These are phyloP conservation scores for Globisporangium lucens DNA, from an alignment of 352 stramenopile species.

Conservation along the genomic window DNA sequence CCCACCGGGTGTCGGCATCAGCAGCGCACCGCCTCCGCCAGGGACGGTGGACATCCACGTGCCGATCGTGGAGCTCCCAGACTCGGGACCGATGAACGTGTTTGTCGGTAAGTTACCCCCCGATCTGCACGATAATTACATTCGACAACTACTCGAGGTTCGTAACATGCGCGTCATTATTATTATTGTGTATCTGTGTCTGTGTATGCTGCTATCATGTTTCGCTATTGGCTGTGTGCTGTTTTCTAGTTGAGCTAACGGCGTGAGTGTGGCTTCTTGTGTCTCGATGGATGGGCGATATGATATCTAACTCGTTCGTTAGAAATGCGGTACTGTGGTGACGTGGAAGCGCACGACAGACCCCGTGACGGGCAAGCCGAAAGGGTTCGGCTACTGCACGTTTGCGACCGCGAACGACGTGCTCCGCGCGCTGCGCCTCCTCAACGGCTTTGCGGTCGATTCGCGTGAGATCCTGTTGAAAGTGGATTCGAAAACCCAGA, in stretches of 20 bases:
- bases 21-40: constrained; percentile 8
- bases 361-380: constrained; percentile 38
- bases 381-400: constrained; percentile 49
- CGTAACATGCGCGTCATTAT: background rate
- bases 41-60: constrained; percentile 14
- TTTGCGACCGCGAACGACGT: constrained; percentile 31
- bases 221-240: background rate
- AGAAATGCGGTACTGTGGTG: constrained; percentile 42
- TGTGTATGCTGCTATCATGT: background rate
- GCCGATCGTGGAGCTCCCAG: constrained; percentile 15
- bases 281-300: background rate
- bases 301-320: background rate
- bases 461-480: constrained; percentile 44
- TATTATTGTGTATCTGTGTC: background rate
- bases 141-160: constrained; percentile 50
- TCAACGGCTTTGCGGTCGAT: constrained; percentile 41
- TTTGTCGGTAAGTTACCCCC: constrained; percentile 56
- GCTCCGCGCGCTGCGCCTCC: constrained; percentile 39
- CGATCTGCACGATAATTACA: constrained; percentile 50
- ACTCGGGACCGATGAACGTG: constrained; percentile 34
- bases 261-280: background rate
- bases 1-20: background rate
- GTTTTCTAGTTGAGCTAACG: background rate
- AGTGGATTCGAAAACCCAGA: constrained; percentile 35
- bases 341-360: constrained; percentile 48